Conservation (phyloP, 768 basidiomycete genomes). For the Sarcodon sp. region DNA sequence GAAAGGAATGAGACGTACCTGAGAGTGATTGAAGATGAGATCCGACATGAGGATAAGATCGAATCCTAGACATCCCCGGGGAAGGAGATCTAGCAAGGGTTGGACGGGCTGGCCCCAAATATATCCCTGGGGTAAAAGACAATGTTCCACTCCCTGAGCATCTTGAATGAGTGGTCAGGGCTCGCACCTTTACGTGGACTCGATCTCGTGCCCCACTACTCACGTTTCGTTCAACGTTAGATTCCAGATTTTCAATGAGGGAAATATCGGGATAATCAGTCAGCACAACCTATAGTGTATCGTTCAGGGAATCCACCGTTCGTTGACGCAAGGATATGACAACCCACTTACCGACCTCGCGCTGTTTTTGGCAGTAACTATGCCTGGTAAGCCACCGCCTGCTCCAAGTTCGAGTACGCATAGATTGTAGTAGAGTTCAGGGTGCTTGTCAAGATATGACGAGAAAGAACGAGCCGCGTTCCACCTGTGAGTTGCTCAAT, state of each 20-base stretch:
- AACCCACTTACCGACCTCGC: constrained; percentile 44
- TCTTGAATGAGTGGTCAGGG: not conserved
- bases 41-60: constrained; percentile 85
- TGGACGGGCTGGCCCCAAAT: constrained; percentile 61
- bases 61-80: constrained; percentile 25
- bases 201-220: constrained; percentile 6
- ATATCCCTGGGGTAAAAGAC: constrained; percentile 43
- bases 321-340: not conserved
- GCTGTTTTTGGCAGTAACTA: constrained; percentile 60
- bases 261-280: constrained; percentile 86
- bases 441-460: constrained; percentile 47
- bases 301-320: not conserved
- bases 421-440: constrained; percentile 27
- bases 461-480: constrained; percentile 69
- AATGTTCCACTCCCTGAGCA: too few species aligned
- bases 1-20: constrained; percentile 30
- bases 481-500: constrained; percentile 37
- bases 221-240: constrained; percentile 57
- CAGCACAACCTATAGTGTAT: constrained; percentile 45
- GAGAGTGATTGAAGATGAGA: constrained; percentile 90
- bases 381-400: constrained; percentile 79
- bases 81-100: constrained; percentile 26
- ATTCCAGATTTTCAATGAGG: constrained; percentile 61
- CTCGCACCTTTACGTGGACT: constrained; percentile 20
- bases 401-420: constrained; percentile 84